phyloP scores from a whole-genome alignment of 1,284 basidiomycete species.

The Heterobasidion irregulare region DNA sequence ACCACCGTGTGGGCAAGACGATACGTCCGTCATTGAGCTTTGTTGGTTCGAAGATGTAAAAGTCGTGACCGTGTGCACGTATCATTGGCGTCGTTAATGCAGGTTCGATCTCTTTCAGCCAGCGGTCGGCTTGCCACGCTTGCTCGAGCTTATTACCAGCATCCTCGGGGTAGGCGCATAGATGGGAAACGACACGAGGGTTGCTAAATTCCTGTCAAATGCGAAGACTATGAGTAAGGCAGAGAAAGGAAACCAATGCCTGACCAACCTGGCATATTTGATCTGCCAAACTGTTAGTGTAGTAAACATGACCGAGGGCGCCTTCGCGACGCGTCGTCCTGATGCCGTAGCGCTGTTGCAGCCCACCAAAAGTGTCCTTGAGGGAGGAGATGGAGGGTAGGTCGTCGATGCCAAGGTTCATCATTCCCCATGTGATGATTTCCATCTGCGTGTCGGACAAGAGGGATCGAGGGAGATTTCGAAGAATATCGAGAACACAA shows the following conservation, averaged over 20 bases:
- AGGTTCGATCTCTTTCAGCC: neutral
- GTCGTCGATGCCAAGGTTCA: constrained; percentile 1
- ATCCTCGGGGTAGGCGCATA: neutral
- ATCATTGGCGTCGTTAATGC: neutral
- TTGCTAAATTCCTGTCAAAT: too few relatives aligned
- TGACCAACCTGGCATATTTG: neutral
- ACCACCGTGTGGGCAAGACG: neutral
- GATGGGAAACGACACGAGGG: neutral
- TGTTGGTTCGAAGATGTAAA: neutral
- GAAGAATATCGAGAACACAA: constrained; percentile 8
- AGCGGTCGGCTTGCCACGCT: neutral
- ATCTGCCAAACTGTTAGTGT: neutral
- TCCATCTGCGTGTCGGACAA: constrained; percentile 10
- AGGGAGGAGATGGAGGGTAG: neutral
- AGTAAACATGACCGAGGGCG: neutral
- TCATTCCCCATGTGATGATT: constrained; percentile 4
- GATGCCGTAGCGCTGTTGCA: constrained; percentile 5
- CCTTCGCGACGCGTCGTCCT: constrained; percentile 1
- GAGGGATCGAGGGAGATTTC: constrained; percentile 7
- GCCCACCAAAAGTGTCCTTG: neutral
- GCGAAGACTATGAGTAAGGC: too few relatives aligned
- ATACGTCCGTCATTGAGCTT: neutral
- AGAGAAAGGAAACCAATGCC: too few relatives aligned
- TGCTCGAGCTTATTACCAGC: neutral
- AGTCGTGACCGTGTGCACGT: neutral